These are phyloP conservation scores for Rhodotorula toruloides DNA, from an alignment of 768 basidiomycete species.

Conservation along the genomic window DNA sequence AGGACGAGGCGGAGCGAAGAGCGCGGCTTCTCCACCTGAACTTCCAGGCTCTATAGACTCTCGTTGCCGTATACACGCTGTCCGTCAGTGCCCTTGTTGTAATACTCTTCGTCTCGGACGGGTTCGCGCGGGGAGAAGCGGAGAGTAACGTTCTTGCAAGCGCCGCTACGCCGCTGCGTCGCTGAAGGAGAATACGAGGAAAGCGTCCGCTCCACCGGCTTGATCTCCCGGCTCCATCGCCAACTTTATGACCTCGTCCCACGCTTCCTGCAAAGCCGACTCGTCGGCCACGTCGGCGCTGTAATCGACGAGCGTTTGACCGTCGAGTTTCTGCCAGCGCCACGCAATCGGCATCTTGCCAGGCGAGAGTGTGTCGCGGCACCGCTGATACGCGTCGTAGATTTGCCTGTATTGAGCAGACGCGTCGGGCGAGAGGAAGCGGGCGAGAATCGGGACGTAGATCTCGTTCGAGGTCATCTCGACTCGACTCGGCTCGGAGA, in stretches of 20 bases:
- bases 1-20: constrained; percentile 86
- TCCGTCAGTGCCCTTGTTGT: no score
- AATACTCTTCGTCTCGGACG: no score
- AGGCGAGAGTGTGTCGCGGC: background rate
- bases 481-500: background rate
- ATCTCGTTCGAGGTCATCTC: constrained; percentile 21
- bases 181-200: no score
- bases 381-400: background rate
- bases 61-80: background rate
- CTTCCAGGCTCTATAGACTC: constrained; percentile 76
- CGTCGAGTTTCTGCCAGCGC: constrained; percentile 17
- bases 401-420: background rate
- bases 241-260: no score
- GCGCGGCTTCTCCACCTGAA: constrained; percentile 92
- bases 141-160: no score
- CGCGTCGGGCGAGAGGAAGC: background rate
- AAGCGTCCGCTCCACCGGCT: no score
- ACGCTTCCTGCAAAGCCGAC: no score
- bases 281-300: background rate
- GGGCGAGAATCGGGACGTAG: background rate
- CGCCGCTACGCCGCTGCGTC: no score
- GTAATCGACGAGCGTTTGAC: constrained; percentile 1
- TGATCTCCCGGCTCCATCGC: no score
- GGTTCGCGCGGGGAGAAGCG: no score
- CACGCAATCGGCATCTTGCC: background rate